A percentile compares a stretch with the other conserved stretches of the same genome.
Conservation (phyloP, 768 basidiomycete genomes). For the Collybiopsis luxurians region DNA sequence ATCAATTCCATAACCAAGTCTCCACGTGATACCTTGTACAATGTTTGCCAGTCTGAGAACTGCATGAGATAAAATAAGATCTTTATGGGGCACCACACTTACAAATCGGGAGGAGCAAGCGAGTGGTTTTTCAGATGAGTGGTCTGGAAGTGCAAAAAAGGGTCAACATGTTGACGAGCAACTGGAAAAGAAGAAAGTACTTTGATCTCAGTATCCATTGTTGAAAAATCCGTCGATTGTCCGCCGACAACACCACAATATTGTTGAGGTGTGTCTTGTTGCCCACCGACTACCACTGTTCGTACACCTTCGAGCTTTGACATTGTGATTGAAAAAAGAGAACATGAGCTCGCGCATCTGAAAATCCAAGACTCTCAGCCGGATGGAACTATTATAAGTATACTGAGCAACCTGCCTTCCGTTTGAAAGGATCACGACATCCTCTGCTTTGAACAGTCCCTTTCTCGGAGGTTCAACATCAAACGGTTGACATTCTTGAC, state of each 20-base stretch:
- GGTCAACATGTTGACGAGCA: not conserved
- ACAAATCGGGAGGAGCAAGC: slow-evolving; percentile 62
- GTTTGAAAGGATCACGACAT: slow-evolving; percentile 54
- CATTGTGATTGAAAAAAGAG: slow-evolving; percentile 55
- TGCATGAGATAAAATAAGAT: slow-evolving; percentile 2
- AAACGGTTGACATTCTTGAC: slow-evolving; percentile 45
- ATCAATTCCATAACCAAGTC: slow-evolving; percentile 56
- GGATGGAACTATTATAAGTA: not conserved
- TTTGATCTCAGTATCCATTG: slow-evolving; percentile 60
- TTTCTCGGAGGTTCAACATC: slow-evolving; percentile 36
- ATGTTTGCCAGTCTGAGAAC: slow-evolving; percentile 44
- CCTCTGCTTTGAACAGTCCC: slow-evolving; percentile 46
- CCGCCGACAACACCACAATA: slow-evolving; percentile 66
- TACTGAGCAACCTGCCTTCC: slow-evolving; percentile 32
- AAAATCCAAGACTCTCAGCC: not conserved
- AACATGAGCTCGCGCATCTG: slow-evolving; percentile 50
- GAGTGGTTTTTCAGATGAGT: slow-evolving; percentile 52
- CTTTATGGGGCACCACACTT: slow-evolving; percentile 18
- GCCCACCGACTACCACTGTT: slow-evolving; percentile 55
- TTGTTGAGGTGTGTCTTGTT: slow-evolving; percentile 43
- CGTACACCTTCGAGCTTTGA: slow-evolving; percentile 53
- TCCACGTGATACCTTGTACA: slow-evolving; percentile 61
- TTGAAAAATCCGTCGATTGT: slow-evolving; percentile 54
- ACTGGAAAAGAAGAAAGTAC: slow-evolving; percentile 17
- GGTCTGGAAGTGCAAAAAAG: slow-evolving; percentile 28